Evolutionary conservation across 2,329 filamentous ascomycete genomes (phyloP), one percentile per base, ranked within the genome.

Genomic region (Decorospora gaudefroyi): DNA sequence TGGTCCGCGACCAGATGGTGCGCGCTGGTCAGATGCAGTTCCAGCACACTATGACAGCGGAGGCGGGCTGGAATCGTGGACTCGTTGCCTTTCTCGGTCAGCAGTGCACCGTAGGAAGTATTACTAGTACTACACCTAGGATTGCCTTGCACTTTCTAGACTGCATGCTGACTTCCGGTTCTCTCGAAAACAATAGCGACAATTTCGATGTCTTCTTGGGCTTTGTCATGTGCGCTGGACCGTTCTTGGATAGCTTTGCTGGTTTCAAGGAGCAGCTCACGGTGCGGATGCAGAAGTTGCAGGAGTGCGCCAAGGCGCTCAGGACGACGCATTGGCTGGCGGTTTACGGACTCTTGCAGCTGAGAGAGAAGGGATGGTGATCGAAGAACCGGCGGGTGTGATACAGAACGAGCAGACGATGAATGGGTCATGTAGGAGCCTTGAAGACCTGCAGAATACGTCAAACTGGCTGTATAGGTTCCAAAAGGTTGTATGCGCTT

Each of bases 161-260:
- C 2, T 5, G 27, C 6, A 44, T 49, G 41, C 11, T 49, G 1
- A n/a, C 12, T 1, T 41, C 46, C 4, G 3, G 3, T 10, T 9
- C 13, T 2, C 28, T 41, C 1, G 21, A 34, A n/a, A 8, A n/a
- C 4, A 19, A 22, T n/a, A n/a, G n/a, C 17, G 27, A 41, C 2
- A 45, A 45, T 10, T 31, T 49, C 6, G 36, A 41, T 12, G 16
- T 43, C 3, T 28, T 43, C 16, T n/a, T 49, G 5, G 32, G 27
- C 16, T 34, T 42, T 15, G 16, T 45, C 6, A 25, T 37, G 17
- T 10, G n/a, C 8, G 46, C 28, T 15, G 41, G 41, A 5, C 41
- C 46, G 4, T 30, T 37, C 13, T 23, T 45, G 11, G 37, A 49
- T 8, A 11, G 10, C 7, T 27, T 44, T 13, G 15, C 19, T 7